Evolutionary conservation across 2,329 filamentous ascomycete species (phyloP), one percentile per base, ranked within the genome.

Genomic region (Furcasterigmium sp.): DNA sequence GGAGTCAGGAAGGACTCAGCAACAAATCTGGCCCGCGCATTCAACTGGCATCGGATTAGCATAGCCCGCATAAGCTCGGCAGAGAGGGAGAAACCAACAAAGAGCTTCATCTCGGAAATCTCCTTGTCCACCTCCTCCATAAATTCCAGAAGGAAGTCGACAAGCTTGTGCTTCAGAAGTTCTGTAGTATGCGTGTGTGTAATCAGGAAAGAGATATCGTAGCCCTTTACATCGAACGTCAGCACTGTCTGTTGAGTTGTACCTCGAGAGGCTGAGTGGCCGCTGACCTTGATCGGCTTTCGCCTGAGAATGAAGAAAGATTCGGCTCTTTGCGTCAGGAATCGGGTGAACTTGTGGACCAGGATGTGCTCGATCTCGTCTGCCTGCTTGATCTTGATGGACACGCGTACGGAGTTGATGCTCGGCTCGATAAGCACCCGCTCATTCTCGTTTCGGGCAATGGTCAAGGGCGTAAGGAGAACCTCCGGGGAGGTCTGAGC

Each of bases 71-170:
- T 25, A 10, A 17, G 3, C 13, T 18, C n/a, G 19, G 18, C 26
- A 11, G 25, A 3, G 34, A 21, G 34, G 15, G 35, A n/a, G 37
- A 25, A 35, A 74, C 88, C 55, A 78, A 96, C 91, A 68, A 98
- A 98, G 58, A 98, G 85, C 78, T 98, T 98, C 93, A 98, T 97
- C 71, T 98, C 94, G 3, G 93, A 97, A 47, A 98, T 98, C 68
- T 98, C 93, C 76, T 98, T 98, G 67, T 98, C 94, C 5, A 98
- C 94, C 65, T 98, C 93, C 67, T 98, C 91, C 91, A 98, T 97
- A 60, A 98, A 98, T 60, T 97, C 85, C 53, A 98, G 96, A 55
- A 98, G 95, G 60, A 98, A 98, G 65, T 98, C 93, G 26, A 98
- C 94, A 55, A 98, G 76, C 74, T 98, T 97, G 65, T 98, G 91